Base-by-base conservation (phyloP, 2,329 filamentous ascomycete species). In the Aspergillus amoenus region DNA sequence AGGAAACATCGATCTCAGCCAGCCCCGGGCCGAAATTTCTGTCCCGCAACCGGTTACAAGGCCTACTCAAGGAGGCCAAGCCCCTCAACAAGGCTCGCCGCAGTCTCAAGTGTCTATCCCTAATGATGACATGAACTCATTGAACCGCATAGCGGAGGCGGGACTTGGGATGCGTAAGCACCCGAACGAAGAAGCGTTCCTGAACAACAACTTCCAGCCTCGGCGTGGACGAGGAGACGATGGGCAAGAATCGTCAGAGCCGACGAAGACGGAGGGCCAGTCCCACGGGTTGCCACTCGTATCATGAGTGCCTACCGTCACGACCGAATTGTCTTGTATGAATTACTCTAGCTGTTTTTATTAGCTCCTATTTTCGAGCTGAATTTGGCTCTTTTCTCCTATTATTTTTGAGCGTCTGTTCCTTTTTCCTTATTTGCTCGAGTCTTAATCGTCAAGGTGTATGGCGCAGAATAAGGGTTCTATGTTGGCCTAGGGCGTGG, bases 1-100 rank as follows among this genome's bases (percentile, higher is more conserved):
- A 1, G 81, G 89, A 1, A 91, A 91, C 64, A 83, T 96, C 62
- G 90, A 91, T 67, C 79, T 96, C 27, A 80, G 77, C 51, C 81
- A 83, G 57, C 81, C 84, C 7, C 78, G 80, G 40, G 65, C 70
- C 4, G 74, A 76, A 32, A 56, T 73, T 12, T 70, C 71, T 41
- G 57, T 69, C 27, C 64, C 72, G 3, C 64, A 68, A 7, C 57
- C 68, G 24, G 65, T 64, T 32, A 56, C 68, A 17, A 59, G 60
- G 21, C 52, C 61, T 45, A 58, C 63, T 32, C 61, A 64, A 12
- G 58, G 62, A 15, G 63, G 64, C 13, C 52, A 73, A 64, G 52
- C 70, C 21, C 52, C 64, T 15, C 62, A 68, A 64, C 58, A 71
- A 57, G 56, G 66, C n/a, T 69, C 70, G 30, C 27, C 63, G 30